These are phyloP conservation scores for Clonostachys solani DNA, from an alignment of 2,329 filamentous ascomycete genomes.

Conservation along the genomic window DNA sequence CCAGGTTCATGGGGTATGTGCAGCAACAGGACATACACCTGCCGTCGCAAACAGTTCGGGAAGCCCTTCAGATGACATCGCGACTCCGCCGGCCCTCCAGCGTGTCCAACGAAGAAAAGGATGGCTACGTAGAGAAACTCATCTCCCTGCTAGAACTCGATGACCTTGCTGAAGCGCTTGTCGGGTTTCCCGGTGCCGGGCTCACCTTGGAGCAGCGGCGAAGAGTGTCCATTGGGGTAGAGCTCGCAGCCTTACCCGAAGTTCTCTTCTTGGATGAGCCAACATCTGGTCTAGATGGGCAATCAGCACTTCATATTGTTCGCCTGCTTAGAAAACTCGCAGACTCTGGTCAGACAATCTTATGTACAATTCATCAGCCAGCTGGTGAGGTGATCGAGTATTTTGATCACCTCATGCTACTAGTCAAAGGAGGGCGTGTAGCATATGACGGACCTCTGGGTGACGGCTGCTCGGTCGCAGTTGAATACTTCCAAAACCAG, in stretches of 20 bases:
- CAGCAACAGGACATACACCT: constrained; percentile 80
- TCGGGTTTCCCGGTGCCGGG: constrained; percentile 9
- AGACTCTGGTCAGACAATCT: constrained; percentile 60
- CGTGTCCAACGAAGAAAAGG: neutral
- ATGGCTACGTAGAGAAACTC: too few species aligned
- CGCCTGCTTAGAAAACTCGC: constrained; percentile 39
- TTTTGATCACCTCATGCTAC: constrained; percentile 11
- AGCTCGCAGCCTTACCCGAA: constrained; percentile 65
- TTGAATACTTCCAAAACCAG: constrained; percentile 61
- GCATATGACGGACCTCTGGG: constrained; percentile 66
- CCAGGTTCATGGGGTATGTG: constrained; percentile 66
- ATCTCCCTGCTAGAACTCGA: too few species aligned
- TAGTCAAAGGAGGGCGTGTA: constrained; percentile 26
- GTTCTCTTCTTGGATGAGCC: constrained; percentile 67
- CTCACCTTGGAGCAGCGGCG: constrained; percentile 31
- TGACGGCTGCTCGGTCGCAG: constrained; percentile 45
- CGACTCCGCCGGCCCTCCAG: constrained; percentile 50
- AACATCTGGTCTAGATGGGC: constrained; percentile 40
- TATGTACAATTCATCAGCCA: constrained; percentile 62
- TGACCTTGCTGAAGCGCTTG: constrained; percentile 28
- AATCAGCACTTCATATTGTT: constrained; percentile 28
- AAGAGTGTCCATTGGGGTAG: constrained; percentile 65
- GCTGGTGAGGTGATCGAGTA: constrained; percentile 17
- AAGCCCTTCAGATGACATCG: constrained; percentile 72
- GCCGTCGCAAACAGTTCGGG: constrained; percentile 67